phyloP scores from a whole-genome alignment of 441 rosid species.

The Pelargonium citronellum region DNA sequence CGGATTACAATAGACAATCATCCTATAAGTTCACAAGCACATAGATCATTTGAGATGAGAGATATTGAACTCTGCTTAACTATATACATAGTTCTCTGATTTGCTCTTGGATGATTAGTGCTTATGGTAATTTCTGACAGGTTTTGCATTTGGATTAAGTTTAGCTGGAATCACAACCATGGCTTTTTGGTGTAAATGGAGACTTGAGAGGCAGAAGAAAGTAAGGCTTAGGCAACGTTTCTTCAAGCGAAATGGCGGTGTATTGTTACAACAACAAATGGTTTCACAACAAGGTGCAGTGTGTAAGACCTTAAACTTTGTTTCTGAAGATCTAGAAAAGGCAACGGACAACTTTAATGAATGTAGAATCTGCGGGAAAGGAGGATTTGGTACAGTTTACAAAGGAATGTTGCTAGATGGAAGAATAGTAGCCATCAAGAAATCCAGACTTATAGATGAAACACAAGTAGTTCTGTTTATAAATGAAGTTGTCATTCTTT shows the following conservation, averaged over 20 bases:
- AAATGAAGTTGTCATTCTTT: constrained; percentile 23
- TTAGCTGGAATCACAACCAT: not conserved
- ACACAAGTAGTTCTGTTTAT: constrained; percentile 22
- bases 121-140: not conserved
- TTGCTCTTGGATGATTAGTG: not conserved
- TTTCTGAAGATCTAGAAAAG: constrained; percentile 18
- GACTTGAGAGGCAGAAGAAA: constrained; percentile 6
- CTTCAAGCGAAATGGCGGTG: constrained; percentile 20
- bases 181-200: constrained; percentile 10
- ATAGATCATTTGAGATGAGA: too few relatives aligned
- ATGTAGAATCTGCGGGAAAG: constrained; percentile 17
- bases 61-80: too few relatives aligned
- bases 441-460: constrained; percentile 15
- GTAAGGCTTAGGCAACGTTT: constrained; percentile 14
- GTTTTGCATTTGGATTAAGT: constrained; percentile 7
- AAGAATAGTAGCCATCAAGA: constrained; percentile 9
- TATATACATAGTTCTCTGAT: too few relatives aligned
- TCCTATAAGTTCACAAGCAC: too few relatives aligned
- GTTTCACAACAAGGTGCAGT: constrained; percentile 4
- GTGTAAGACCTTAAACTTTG: constrained; percentile 13
- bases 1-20: too few relatives aligned
- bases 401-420: constrained; percentile 21
- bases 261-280: constrained; percentile 19
- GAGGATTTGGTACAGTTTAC: constrained; percentile 24
- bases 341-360: constrained; percentile 23